These are phyloP conservation scores for Pseudogymnoascus sp. DNA, from an alignment of 2,329 filamentous ascomycete genomes.

Conservation along the genomic window DNA sequence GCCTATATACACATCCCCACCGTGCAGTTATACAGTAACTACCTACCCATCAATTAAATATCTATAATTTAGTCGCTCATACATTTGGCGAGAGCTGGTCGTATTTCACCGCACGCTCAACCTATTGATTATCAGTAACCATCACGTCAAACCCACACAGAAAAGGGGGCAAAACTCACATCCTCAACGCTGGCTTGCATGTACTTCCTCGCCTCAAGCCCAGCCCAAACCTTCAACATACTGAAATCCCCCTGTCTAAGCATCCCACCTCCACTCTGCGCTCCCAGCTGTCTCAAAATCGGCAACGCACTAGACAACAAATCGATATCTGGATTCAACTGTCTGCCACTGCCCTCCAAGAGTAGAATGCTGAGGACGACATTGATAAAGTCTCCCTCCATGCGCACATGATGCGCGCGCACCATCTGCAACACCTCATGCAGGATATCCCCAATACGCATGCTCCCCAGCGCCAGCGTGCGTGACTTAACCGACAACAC, in stretches of 20 bases:
- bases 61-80: constrained; percentile 30
- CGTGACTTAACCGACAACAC: constrained; percentile 83
- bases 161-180: constrained; percentile 41
- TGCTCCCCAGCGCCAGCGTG: constrained; percentile 84
- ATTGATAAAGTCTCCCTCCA: constrained; percentile 97
- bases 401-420: constrained; percentile 77
- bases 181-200: constrained; percentile 86
- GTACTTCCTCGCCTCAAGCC: constrained; percentile 79
- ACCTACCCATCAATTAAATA: not conserved
- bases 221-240: constrained; percentile 87
- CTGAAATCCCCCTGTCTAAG: constrained; percentile 66
- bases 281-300: constrained; percentile 79
- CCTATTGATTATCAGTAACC: constrained; percentile 37
- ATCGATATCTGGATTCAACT: constrained; percentile 77
- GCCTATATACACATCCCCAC: not conserved
- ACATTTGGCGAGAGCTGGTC: constrained; percentile 84
- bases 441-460: constrained; percentile 93
- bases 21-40: not conserved
- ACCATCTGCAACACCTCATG: constrained; percentile 91
- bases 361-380: constrained; percentile 92
- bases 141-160: constrained; percentile 11
- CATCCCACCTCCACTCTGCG: constrained; percentile 64
- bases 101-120: constrained; percentile 84
- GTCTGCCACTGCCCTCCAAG: constrained; percentile 87
- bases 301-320: constrained; percentile 79